phyloP scores from a whole-genome alignment of 345 rosid species.

The Ailanthus altissimus region DNA sequence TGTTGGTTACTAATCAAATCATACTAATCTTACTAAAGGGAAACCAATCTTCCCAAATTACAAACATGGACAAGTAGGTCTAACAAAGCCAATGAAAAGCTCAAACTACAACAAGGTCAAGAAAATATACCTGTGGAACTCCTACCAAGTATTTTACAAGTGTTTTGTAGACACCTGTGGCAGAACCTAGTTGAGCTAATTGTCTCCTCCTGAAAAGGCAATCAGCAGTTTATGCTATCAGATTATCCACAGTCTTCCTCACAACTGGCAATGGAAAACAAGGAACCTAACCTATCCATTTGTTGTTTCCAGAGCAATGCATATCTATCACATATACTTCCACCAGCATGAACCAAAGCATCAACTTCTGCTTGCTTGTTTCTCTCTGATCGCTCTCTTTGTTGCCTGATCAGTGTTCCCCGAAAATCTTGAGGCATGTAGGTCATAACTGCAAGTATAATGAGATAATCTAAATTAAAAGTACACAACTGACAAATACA shows the following conservation, averaged over 20 bases:
- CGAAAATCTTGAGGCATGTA: conserved; percentile 99
- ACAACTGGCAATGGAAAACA: conserved; percentile 19
- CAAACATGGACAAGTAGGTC: conserved; percentile 7
- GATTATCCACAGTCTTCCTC: conserved; percentile 17
- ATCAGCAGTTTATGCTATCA: conserved; percentile 20
- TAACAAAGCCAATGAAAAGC: conserved; percentile 4
- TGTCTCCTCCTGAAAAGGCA: conserved; percentile 73
- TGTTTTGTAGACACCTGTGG: conserved; percentile 97
- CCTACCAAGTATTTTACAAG: conserved; percentile 97
- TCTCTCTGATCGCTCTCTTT: conserved; percentile 95
- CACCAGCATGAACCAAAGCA: conserved; percentile 75
- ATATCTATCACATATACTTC: conserved; percentile 73
- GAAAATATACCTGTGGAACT: conserved; percentile 87
- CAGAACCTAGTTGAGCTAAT: conserved; percentile 95
- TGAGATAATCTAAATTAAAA: background rate
- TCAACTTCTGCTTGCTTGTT: conserved; percentile 96
- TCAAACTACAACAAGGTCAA: conserved; percentile 6
- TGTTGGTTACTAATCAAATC: background rate
- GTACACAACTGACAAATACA: background rate
- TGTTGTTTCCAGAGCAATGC: conserved; percentile 94
- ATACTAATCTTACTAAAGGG: background rate
- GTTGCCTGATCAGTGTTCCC: conserved; percentile 81
- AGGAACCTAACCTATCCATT: conserved; percentile 74
- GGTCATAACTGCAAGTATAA: conserved; percentile 80
- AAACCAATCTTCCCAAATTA: background rate